phyloP scores from a whole-genome alignment of 192 early-diverging fungal species.

The Coemansia sp. region DNA sequence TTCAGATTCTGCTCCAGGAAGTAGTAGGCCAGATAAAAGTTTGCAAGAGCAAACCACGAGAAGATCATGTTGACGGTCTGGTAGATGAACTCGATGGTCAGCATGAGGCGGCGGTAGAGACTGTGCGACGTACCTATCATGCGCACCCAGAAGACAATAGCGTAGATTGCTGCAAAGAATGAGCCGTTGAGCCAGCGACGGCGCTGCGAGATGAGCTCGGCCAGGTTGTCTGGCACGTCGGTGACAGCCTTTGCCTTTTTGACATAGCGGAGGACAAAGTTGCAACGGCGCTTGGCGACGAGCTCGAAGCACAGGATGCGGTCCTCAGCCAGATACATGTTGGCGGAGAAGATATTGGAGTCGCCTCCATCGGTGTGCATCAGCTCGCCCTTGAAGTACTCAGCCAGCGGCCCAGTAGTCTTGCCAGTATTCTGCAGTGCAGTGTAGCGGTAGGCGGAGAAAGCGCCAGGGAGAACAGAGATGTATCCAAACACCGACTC shows the following conservation, averaged over 20 bases:
- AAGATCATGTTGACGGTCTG: slow-evolving; percentile 79
- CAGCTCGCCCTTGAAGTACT: slow-evolving; percentile 92
- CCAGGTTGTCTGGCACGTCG: slow-evolving; percentile 87
- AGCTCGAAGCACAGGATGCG: slow-evolving; percentile 96
- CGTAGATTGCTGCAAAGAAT: slow-evolving; percentile 91
- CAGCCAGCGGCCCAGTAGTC: slow-evolving; percentile 65
- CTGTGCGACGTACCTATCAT: slow-evolving; percentile 80
- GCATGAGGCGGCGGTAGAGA: slow-evolving; percentile 67
- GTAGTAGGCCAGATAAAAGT: slow-evolving; percentile 89
- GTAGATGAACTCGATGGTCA: slow-evolving; percentile 81
- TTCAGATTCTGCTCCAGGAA: slow-evolving; percentile 68
- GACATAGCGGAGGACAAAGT: slow-evolving; percentile 86
- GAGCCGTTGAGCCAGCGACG: slow-evolving; percentile 97
- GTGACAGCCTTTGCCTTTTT: slow-evolving; percentile 86
- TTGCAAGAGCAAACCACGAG: slow-evolving; percentile 88
- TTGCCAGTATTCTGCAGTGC: slow-evolving; percentile 73
- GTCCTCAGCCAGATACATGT: slow-evolving; percentile 94
- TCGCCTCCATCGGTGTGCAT: slow-evolving; percentile 73
- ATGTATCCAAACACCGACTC: slow-evolving; percentile 96
- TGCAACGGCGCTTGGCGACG: slow-evolving; percentile 75
- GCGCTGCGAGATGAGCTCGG: slow-evolving; percentile 95
- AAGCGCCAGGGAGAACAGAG: slow-evolving; percentile 92
- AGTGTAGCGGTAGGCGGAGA: slow-evolving; percentile 90
- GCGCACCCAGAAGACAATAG: slow-evolving; percentile 71
- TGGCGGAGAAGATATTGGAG: slow-evolving; percentile 76